Percentiles rank a stretch among this genome's conserved stretches.
Conservation (phyloP, 179 eudicot species). For the Beta macrorhiza region DNA sequence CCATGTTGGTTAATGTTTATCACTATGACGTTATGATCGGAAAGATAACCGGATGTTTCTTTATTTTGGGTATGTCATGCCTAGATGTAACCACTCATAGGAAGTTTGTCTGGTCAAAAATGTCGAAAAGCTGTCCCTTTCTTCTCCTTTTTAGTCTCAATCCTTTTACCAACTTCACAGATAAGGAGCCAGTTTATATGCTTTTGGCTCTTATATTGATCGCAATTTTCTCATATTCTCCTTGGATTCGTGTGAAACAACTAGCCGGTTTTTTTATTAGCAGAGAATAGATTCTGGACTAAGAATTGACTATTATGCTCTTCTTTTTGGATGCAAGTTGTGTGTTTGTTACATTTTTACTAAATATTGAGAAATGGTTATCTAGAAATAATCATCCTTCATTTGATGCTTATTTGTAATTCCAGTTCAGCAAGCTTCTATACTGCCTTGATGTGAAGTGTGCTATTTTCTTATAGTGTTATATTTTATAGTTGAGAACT, state of each 20-base stretch:
- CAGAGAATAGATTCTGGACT: neutral
- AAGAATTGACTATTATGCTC: too few relatives aligned
- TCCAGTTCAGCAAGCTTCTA: neutral
- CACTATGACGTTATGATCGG: neutral
- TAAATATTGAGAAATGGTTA: neutral
- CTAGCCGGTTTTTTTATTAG: neutral
- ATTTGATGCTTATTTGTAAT: neutral
- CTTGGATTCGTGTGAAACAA: neutral
- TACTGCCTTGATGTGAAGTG: neutral
- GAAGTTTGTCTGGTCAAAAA: neutral
- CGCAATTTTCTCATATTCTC: neutral
- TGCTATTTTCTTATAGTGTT: neutral
- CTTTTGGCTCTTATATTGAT: neutral
- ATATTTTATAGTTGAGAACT: neutral
- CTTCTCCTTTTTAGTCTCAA: neutral
- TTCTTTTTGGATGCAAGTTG: neutral
- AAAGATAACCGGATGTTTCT: neutral
- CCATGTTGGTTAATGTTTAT: neutral
- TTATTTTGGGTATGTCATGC: neutral
- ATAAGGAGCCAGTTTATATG: neutral
- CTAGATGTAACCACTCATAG: neutral
- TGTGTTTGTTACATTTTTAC: neutral
- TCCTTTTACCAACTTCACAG: neutral
- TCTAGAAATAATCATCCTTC: neutral
- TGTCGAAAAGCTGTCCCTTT: neutral